A percentile compares a stretch with the other conserved stretches of the same genome.
phyloP scores from a whole-genome alignment of 2,329 filamentous ascomycete species.

The Purpureocillium lavendulum region DNA sequence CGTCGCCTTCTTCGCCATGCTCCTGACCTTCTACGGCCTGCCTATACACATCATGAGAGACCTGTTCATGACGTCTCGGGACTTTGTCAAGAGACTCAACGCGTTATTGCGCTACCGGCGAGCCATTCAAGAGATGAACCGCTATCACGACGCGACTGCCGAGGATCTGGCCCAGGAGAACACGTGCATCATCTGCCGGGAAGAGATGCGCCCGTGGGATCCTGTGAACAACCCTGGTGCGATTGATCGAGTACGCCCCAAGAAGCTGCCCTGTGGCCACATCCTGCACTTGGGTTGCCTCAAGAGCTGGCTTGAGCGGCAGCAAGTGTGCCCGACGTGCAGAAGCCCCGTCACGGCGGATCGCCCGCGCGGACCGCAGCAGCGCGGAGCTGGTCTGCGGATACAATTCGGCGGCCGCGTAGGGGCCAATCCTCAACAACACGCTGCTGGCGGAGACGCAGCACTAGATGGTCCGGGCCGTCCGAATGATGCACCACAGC shows the following conservation, averaged over 20 bases:
- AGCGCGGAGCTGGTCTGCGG: slow-evolving; percentile 18
- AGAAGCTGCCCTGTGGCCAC: slow-evolving; percentile 94
- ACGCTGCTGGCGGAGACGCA: slow-evolving; percentile 6
- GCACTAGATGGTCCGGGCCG: slow-evolving; percentile 5
- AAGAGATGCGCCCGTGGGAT: slow-evolving; percentile 84
- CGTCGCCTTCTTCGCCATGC: slow-evolving; percentile 83
- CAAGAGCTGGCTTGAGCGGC: slow-evolving; percentile 92
- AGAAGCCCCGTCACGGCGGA: slow-evolving; percentile 59
- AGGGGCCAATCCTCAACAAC: slow-evolving; percentile 7
- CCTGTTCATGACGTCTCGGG: slow-evolving; percentile 86
- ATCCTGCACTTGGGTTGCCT: slow-evolving; percentile 91
- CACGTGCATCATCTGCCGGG: slow-evolving; percentile 95
- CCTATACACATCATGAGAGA: slow-evolving; percentile 96
- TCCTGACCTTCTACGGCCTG: slow-evolving; percentile 87
- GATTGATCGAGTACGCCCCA: slow-evolving; percentile 78
- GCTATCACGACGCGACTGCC: slow-evolving; percentile 81
- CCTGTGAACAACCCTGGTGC: slow-evolving; percentile 49
- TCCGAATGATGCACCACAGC: slow-evolving; percentile 10
- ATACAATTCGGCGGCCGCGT: slow-evolving; percentile 20
- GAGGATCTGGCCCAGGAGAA: slow-evolving; percentile 82
- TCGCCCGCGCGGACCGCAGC: slow-evolving; percentile 17
- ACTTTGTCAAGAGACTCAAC: slow-evolving; percentile 81
- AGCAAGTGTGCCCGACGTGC: slow-evolving; percentile 95
- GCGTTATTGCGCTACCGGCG: slow-evolving; percentile 86
- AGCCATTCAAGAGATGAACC: slow-evolving; percentile 90